Conservation (phyloP, 1,284 basidiomycete species). For the Rhodotorula sp. region DNA sequence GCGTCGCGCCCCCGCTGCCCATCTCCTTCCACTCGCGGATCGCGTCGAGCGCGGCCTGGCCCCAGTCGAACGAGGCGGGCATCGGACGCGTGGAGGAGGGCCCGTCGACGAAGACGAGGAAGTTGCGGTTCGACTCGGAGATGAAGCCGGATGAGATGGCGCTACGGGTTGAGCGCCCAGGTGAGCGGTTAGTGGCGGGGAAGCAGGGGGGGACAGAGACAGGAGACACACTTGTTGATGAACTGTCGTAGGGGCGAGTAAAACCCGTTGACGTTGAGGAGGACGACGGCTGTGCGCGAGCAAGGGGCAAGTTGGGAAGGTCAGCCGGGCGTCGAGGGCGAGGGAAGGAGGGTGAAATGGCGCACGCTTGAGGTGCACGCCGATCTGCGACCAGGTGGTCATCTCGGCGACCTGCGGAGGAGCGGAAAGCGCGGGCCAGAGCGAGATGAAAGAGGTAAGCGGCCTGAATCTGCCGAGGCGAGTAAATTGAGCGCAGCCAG, state of each 20-base stretch:
- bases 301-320: not conserved
- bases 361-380: conserved; percentile 49
- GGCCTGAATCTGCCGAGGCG: too few relatives aligned
- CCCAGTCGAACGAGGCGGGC: conserved; percentile 43
- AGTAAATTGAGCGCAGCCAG: not conserved
- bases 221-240: conserved; percentile 38
- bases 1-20: conserved; percentile 37
- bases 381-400: conserved; percentile 51
- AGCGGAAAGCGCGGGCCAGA: not conserved
- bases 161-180: conserved; percentile 12
- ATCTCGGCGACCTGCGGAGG: conserved; percentile 47
- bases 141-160: conserved; percentile 50
- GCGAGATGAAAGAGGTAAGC: not conserved
- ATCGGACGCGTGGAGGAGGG: conserved; percentile 16
- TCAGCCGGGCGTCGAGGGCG: not conserved
- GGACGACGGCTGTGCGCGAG: conserved; percentile 41
- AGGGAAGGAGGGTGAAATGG: not conserved
- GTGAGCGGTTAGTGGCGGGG: not conserved
- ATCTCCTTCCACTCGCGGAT: conserved; percentile 39
- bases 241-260: conserved; percentile 46
- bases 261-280: conserved; percentile 50
- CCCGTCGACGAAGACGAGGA: conserved; percentile 43
- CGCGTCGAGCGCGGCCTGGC: conserved; percentile 45
- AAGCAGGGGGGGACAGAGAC: not conserved
- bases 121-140: conserved; percentile 35